A percentile compares a stretch with the other conserved stretches of the same genome.
These are phyloP conservation scores for Turnera subulata DNA, from an alignment of 345 rosid genomes.

Conservation along the genomic window DNA sequence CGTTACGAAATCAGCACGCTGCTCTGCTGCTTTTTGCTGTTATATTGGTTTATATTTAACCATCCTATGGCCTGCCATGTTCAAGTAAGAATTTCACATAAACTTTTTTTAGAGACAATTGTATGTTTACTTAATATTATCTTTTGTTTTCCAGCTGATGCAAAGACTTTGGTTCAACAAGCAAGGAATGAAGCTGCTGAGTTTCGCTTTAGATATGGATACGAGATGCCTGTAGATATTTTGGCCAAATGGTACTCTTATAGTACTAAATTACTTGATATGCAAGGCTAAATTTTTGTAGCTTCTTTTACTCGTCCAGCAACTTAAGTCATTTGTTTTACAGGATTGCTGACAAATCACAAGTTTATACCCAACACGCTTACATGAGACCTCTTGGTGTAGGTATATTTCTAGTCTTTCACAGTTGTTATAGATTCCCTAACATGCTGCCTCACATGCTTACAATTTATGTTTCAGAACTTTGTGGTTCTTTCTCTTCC, in stretches of 20 bases:
- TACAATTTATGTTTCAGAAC: not conserved
- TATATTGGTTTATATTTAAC: too few species aligned
- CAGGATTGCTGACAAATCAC: slow-evolving; percentile 98
- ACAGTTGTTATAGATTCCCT: not conserved
- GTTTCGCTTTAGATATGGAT: slow-evolving; percentile 89
- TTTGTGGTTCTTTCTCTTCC: not conserved
- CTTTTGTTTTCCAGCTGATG: slow-evolving; percentile 66
- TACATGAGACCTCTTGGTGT: slow-evolving; percentile 99
- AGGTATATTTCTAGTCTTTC: slow-evolving; percentile 46
- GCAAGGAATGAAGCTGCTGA: slow-evolving; percentile 99
- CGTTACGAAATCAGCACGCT: too few species aligned
- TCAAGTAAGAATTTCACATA: too few species aligned
- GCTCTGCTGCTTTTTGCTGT: too few species aligned
- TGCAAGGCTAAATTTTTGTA: not conserved
- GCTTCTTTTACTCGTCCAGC: not conserved
- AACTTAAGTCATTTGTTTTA: not conserved
- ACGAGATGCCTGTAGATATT: slow-evolving; percentile 95
- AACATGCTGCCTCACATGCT: not conserved
- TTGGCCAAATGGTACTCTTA: slow-evolving; percentile 63
- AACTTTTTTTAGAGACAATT: too few species aligned
- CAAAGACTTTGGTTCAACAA: slow-evolving; percentile 95
- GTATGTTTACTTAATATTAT: too few species aligned
- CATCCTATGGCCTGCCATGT: too few species aligned
- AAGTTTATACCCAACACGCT: slow-evolving; percentile 97
- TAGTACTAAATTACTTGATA: too few species aligned